A percentile compares a stretch with the other conserved stretches of the same genome.
phyloP scores from a whole-genome alignment of 1,139 yeast genomes.

The Pichia sp. region DNA sequence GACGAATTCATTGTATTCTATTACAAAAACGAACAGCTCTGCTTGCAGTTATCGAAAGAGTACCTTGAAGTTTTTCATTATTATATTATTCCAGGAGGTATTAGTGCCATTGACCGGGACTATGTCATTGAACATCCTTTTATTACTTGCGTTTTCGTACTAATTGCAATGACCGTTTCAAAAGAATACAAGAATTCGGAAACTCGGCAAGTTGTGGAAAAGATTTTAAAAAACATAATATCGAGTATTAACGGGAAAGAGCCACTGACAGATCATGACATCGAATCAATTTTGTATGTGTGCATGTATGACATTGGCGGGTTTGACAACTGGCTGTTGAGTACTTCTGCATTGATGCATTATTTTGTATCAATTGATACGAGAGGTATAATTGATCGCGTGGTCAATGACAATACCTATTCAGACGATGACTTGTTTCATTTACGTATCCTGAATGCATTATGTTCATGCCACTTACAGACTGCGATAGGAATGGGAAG shows the following conservation, averaged over 20 bases:
- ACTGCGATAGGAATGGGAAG: constrained; percentile 45
- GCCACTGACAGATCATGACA: constrained; percentile 50
- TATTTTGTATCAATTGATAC: constrained; percentile 42
- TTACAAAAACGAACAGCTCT: constrained; percentile 35
- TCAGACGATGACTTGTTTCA: constrained; percentile 43
- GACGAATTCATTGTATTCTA: constrained; percentile 43
- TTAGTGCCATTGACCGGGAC: constrained; percentile 38
- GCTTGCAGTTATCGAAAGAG: constrained; percentile 39
- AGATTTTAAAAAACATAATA: constrained; percentile 42
- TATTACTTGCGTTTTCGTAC: constrained; percentile 46
- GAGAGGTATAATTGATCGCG: constrained; percentile 37
- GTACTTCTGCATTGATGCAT: constrained; percentile 46
- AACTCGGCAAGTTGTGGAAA: constrained; percentile 42
- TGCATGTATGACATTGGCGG: constrained; percentile 47
- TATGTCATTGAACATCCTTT: constrained; percentile 46
- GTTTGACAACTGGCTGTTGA: constrained; percentile 45
- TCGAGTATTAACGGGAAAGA: constrained; percentile 30
- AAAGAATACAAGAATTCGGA: constrained; percentile 43
- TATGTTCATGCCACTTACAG: constrained; percentile 46
- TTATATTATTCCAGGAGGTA: constrained; percentile 54
- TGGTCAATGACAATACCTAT: constrained; percentile 29
- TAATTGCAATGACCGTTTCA: constrained; percentile 48
- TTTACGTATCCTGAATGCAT: constrained; percentile 45
- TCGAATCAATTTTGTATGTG: constrained; percentile 50
- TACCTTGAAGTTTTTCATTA: constrained; percentile 46